Conservation (phyloP, 202 grass and related monocot genomes). For the Zoysia matrella region DNA sequence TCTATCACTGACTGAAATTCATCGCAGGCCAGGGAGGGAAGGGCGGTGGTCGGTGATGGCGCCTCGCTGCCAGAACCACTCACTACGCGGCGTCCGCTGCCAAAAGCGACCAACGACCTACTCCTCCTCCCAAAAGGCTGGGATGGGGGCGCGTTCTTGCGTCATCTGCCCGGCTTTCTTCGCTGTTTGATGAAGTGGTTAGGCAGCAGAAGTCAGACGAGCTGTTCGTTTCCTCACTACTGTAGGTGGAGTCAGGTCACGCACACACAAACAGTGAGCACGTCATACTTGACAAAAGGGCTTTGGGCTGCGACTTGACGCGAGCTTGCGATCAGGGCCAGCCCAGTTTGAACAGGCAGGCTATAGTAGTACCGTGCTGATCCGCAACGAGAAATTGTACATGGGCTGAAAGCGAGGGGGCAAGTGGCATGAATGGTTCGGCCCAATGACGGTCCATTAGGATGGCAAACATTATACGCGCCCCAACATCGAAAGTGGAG, state of each 20-base stretch:
- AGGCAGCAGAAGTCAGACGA: background rate
- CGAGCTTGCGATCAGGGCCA: no score
- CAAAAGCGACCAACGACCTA: constrained; percentile 43
- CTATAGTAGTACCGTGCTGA: background rate
- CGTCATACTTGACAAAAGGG: background rate
- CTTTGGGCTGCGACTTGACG: no score
- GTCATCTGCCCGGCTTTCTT: constrained; percentile 23
- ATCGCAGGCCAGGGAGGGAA: background rate
- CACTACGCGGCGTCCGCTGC: constrained; percentile 26
- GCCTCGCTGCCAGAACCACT: background rate
- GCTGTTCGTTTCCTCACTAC: no score
- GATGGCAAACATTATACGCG: no score
- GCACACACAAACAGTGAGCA: background rate
- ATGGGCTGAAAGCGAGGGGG: background rate
- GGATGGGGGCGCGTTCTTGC: constrained; percentile 19
- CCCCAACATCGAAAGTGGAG: no score
- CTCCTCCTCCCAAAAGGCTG: background rate
- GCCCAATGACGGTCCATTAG: no score
- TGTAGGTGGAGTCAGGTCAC: background rate
- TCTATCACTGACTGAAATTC: background rate
- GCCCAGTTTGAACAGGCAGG: background rate
- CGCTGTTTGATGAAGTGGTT: constrained; percentile 21
- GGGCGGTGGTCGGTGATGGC: constrained; percentile 48
- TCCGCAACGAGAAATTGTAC: background rate
- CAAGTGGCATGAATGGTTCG: background rate